These are phyloP conservation scores for Neonectria neomacrospora DNA, from an alignment of 2,329 filamentous ascomycete genomes.

Conservation along the genomic window DNA sequence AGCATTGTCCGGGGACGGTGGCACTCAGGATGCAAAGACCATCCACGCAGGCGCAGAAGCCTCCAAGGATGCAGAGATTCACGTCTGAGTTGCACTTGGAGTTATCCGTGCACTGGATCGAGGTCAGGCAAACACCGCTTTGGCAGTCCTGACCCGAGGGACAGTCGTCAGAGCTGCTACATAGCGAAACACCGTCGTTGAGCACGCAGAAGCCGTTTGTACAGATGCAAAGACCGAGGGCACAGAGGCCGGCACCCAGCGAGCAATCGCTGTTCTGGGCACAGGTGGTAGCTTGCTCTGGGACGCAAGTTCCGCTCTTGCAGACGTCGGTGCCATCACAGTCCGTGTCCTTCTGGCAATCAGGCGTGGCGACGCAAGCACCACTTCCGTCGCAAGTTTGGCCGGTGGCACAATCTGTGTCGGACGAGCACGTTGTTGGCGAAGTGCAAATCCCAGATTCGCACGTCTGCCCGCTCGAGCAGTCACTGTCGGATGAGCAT, in stretches of 20 bases:
- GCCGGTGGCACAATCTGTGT: neutral
- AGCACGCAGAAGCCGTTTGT: slow-evolving; percentile 6
- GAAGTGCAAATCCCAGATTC: neutral
- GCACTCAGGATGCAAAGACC: slow-evolving; percentile 6
- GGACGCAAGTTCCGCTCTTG: slow-evolving; percentile 7
- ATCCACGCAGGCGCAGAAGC: slow-evolving; percentile 11
- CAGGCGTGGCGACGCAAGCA: neutral
- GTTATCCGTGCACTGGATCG: neutral
- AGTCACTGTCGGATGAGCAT: neutral
- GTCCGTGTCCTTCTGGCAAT: neutral
- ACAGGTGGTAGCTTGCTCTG: neutral
- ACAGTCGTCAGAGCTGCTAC: neutral
- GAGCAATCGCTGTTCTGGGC: slow-evolving; percentile 14
- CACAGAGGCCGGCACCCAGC: slow-evolving; percentile 2
- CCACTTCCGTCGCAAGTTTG: neutral
- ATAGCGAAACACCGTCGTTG: neutral
- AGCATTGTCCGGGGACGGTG: neutral
- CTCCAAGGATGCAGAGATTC: slow-evolving; percentile 6
- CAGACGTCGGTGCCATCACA: slow-evolving; percentile 1
- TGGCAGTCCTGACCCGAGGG: slow-evolving; percentile 1
- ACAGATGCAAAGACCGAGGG: slow-evolving; percentile 10
- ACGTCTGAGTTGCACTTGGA: neutral
- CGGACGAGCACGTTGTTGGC: neutral
- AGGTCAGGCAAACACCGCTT: slow-evolving; percentile 4
- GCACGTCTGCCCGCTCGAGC: neutral